Evolutionary conservation across 306 rosid species (phyloP).

Genomic region (Ormosia semicastrata): DNA sequence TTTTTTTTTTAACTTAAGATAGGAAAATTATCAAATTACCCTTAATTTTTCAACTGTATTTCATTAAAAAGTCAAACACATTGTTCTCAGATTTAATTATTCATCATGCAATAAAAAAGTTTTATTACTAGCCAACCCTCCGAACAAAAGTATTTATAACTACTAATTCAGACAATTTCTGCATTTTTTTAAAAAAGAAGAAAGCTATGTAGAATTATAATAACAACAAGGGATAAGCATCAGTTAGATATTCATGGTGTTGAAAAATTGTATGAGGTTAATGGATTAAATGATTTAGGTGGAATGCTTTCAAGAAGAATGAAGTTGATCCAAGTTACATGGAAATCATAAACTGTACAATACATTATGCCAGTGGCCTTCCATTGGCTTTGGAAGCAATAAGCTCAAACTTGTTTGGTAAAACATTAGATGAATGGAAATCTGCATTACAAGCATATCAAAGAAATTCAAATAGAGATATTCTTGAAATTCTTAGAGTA

Average conservation of each 20-base stretch:
- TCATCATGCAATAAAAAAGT: too few species aligned
- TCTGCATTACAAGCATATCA: not conserved
- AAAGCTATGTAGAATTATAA: not conserved
- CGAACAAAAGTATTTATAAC: too few species aligned
- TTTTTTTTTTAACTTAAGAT: too few species aligned
- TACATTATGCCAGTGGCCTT: not conserved
- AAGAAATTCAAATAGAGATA: not conserved
- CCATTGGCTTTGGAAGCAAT: slow-evolving; percentile 10
- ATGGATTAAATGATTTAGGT: not conserved
- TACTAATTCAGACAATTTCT: too few species aligned
- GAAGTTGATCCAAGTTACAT: not conserved
- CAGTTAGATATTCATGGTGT: not conserved
- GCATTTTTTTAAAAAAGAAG: too few species aligned
- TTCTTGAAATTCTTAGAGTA: not conserved
- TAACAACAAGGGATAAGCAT: not conserved
- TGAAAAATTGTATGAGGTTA: not conserved
- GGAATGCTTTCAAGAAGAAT: not conserved
- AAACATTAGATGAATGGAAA: not conserved
- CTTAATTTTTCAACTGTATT: too few species aligned
- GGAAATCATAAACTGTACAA: not conserved
- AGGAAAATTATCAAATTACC: too few species aligned
- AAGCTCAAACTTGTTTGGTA: not conserved
- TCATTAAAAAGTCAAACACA: too few species aligned
- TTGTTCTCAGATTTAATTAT: too few species aligned
- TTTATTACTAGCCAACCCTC: too few species aligned